Evolutionary conservation across 2,329 filamentous ascomycete species (phyloP).

Genomic region (Biscogniauxia mediterranea): DNA sequence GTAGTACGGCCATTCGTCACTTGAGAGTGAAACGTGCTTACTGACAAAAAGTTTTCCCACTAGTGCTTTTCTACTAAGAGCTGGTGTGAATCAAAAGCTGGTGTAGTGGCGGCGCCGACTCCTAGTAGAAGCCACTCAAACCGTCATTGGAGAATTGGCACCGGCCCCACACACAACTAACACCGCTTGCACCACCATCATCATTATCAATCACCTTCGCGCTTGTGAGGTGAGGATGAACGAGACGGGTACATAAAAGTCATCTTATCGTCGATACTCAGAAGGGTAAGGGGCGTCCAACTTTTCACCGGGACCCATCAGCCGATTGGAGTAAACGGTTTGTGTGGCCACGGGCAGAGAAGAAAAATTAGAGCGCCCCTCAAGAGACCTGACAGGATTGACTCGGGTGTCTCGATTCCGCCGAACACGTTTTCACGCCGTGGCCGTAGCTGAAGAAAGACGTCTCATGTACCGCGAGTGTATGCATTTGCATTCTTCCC

Average conservation of each 20-base stretch:
- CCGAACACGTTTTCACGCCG: not conserved
- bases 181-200: constrained; percentile 18
- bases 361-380: not conserved
- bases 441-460: constrained; percentile 17
- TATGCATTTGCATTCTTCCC: constrained; percentile 10
- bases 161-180: constrained; percentile 17
- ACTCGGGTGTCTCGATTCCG: not conserved
- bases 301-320: not conserved
- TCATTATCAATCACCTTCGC: constrained; percentile 9
- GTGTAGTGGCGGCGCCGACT: constrained; percentile 21
- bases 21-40: constrained; percentile 18
- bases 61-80: not conserved
- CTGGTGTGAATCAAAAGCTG: constrained; percentile 17
- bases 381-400: not conserved
- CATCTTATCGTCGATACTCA: constrained; percentile 19
- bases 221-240: constrained; percentile 11
- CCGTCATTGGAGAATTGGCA: constrained; percentile 20
- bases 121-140: constrained; percentile 7
- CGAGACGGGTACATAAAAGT: constrained; percentile 1
- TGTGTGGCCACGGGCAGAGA: not conserved
- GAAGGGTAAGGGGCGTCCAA: not conserved
- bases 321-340: not conserved
- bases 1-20: constrained; percentile 15
- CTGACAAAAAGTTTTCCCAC: constrained; percentile 8
- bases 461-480: constrained; percentile 5